Base-by-base conservation (phyloP, 495 filamentous ascomycete species). In the Lentithecium fluviatile region DNA sequence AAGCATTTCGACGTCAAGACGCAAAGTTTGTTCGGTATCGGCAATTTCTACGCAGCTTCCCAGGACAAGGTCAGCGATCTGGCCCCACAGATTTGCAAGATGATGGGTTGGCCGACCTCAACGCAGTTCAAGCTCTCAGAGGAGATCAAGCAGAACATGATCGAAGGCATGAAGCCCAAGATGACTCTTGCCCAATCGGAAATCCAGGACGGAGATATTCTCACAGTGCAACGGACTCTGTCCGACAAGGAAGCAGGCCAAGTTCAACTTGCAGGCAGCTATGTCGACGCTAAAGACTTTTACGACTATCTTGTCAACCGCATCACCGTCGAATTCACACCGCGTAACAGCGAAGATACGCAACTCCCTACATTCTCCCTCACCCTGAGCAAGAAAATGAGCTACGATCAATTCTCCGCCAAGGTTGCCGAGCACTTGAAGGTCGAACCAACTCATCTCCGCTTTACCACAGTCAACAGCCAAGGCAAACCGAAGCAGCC, bases 81-180 rank as follows among this genome's bases (percentile, higher is more conserved):
- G n/a, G 82, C 87, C 12, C 84, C 89, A 0, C 75, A 80, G 25
- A 96, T 99, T 56, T 77, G 87, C 37, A 83, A 89, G 68, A 81
- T 84, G 68, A 96, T 97, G 93, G 80, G 83, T 21, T 99, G 95
- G 94, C 81, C 85, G n/a, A 65, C 74, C 6, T 80, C 80, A 10
- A 80, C 82, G 0, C 74, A 75, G 11, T 62, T 81, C 21, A 71
- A 74, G 46, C 80, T 97, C n/a, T 96, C 83, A 73, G 93, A 97
- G 76, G 94, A 99, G 73, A 97, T 99, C 76, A 97, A 97, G 72
- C 90, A 91, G 37, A 86, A 83, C 49, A 97, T 97, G 92, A 95
- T 99, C 67, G 94, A 99, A 64, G 77, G 82, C 12, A 90, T 97
- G 80, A 97, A 96, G 71, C 84, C 86, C 0, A 97, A 95, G 71